Evolutionary conservation across 1,139 yeast species (phyloP).

Genomic region (Zygosaccharomyces pseudobailii): DNA sequence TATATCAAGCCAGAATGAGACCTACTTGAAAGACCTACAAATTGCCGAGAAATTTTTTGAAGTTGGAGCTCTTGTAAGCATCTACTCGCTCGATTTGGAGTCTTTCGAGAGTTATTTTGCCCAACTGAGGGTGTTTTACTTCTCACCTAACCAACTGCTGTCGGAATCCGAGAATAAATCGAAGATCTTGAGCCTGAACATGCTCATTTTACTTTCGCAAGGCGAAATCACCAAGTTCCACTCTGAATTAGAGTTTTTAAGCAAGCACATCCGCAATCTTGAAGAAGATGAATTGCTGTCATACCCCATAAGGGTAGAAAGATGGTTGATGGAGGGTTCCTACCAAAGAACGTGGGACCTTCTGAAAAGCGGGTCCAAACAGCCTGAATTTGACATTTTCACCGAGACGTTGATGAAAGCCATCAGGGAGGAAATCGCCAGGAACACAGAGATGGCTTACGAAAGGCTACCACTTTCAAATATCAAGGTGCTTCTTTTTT

Average conservation of each 20-base stretch:
- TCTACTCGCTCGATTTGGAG: slow-evolving; percentile 57
- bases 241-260: slow-evolving; percentile 75
- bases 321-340: slow-evolving; percentile 94
- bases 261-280: slow-evolving; percentile 50
- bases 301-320: slow-evolving; percentile 85
- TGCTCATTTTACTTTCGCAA: slow-evolving; percentile 70
- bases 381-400: slow-evolving; percentile 55
- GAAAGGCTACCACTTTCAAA: slow-evolving; percentile 71
- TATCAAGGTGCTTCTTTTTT: slow-evolving; percentile 74
- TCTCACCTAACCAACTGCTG: slow-evolving; percentile 39
- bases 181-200: slow-evolving; percentile 71
- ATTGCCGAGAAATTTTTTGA: slow-evolving; percentile 81
- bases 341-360: slow-evolving; percentile 89
- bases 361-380: slow-evolving; percentile 40
- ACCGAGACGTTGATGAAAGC: slow-evolving; percentile 64
- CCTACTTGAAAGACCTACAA: slow-evolving; percentile 57
- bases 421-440: slow-evolving; percentile 82
- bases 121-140: slow-evolving; percentile 74
- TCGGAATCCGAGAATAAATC: slow-evolving; percentile 62
- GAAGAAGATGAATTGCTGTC: slow-evolving; percentile 58
- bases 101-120: slow-evolving; percentile 68
- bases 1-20: slow-evolving; percentile 38
- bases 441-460: slow-evolving; percentile 78
- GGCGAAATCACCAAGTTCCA: slow-evolving; percentile 87
- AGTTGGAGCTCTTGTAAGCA: slow-evolving; percentile 76